Base-by-base conservation (phyloP, 176 grass and related monocot genomes). In the Juncus effusus region DNA sequence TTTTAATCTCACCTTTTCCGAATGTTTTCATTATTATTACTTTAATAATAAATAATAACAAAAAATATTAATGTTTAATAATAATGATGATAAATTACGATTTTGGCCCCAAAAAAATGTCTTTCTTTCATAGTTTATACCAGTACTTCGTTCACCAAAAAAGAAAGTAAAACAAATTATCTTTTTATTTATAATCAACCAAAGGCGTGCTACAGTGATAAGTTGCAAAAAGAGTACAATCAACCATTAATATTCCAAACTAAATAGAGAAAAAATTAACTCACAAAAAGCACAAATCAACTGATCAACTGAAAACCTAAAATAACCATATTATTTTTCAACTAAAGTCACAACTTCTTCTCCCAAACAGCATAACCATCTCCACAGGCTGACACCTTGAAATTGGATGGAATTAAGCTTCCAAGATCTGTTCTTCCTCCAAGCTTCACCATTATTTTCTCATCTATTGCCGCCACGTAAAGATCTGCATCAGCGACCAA, bases 321-420 rank as follows among this genome's bases (percentile, higher is more conserved):
- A 70, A 56, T 6, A 38, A 36, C 2, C 62, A 15, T 49, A 4
- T 6, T 54, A 15, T 54, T 16, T 28, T 41, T 5, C 37, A 10
- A 19, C 1, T 57, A 19, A 38, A 70, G 10, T 35, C 7, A 15
- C 13, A 56, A 44, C n/a, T 45, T 78, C 45, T 90, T 90, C 83
- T 90, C 87, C 87, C 83, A 90, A 51, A 90, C 76, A 49, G 79
- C 81, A 74, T 86, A 90, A 47, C 76, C 75, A 57, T 65, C 82
- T 10, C 87, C 87, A 62, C 75, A 69, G 39, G 76, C 79, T 38
- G 28, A 38, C 1, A 35, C 56, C 3, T 61, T 65, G 62, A 80
- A 86, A 35, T 81, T 75, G 38, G 89, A 79, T 38, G 89, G 84
- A 7, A 92, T 38, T 6, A 74, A 15, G 40, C 64, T 60, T 61